Percentiles rank a stretch among this genome's conserved stretches.
Evolutionary conservation across 2,329 filamentous ascomycete genomes (phyloP).

Genomic region (Drechmeria coniospora): DNA sequence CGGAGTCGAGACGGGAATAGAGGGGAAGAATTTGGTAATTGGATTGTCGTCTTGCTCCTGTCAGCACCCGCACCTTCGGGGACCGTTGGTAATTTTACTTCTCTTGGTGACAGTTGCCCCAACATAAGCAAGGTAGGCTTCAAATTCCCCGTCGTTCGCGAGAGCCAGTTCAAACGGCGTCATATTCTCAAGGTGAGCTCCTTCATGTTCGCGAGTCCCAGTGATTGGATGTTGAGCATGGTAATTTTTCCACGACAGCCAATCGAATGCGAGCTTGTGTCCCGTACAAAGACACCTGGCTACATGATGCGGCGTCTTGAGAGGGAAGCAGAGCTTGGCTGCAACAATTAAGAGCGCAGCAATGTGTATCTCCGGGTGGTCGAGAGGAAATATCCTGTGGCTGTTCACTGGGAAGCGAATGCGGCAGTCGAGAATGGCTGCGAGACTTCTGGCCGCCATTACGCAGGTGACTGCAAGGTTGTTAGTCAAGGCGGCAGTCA

Average conservation of each 20-base stretch:
- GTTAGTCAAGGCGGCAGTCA: conserved; percentile 10
- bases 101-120: conserved; percentile 14
- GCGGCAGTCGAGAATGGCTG: conserved; percentile 32
- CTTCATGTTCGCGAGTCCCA: too few species aligned
- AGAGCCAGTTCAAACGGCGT: conserved; percentile 45
- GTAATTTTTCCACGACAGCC: conserved; percentile 50
- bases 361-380: conserved; percentile 62
- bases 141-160: conserved; percentile 45
- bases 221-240: conserved; percentile 21
- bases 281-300: conserved; percentile 1
- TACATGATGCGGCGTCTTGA: conserved; percentile 49
- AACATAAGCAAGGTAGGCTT: conserved; percentile 44
- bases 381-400: conserved; percentile 29
- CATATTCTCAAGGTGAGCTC: conserved; percentile 38
- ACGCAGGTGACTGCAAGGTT: conserved; percentile 36
- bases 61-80: neutral
- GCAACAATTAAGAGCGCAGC: conserved; percentile 57
- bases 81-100: conserved; percentile 11
- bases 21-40: conserved; percentile 20
- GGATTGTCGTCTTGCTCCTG: conserved; percentile 10
- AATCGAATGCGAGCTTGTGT: conserved; percentile 37
- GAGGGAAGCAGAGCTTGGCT: conserved; percentile 65
- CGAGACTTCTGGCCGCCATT: conserved; percentile 27
- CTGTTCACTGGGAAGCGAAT: conserved; percentile 33
- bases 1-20: conserved; percentile 8